These are phyloP conservation scores for Cyclotella baltica DNA, from an alignment of 108 stramenopile species.

Conservation along the genomic window DNA sequence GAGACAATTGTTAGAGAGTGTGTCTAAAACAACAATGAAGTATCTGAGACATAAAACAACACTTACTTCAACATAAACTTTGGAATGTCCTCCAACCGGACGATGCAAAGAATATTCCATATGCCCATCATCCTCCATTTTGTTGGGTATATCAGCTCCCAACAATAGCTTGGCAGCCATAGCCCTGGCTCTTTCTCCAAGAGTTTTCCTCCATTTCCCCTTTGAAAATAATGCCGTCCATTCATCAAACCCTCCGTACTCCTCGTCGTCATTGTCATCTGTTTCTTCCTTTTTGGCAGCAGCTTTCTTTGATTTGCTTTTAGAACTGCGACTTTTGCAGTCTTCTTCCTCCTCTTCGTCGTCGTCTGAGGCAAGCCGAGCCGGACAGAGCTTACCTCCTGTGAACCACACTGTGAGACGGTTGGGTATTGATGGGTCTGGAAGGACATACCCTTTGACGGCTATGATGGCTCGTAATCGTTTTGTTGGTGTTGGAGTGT, in stretches of 20 bases:
- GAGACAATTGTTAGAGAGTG: no score
- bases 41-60: background rate
- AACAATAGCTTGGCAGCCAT: constrained; percentile 75
- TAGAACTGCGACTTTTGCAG: constrained; percentile 30
- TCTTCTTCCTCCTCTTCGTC: constrained; percentile 27
- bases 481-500: constrained; percentile 53
- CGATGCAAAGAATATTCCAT: constrained; percentile 73
- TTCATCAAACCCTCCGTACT: constrained; percentile 52
- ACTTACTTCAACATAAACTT: constrained; percentile 76
- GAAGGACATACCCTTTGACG: constrained; percentile 78
- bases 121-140: constrained; percentile 69
- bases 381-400: constrained; percentile 65
- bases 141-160: constrained; percentile 67
- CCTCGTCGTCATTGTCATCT: constrained; percentile 34
- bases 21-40: no score
- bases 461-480: constrained; percentile 74
- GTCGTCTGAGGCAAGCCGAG: constrained; percentile 32
- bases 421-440: constrained; percentile 69
- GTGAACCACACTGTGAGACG: constrained; percentile 81
- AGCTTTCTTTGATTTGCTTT: constrained; percentile 12
- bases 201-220: constrained; percentile 66
- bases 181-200: constrained; percentile 67
- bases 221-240: constrained; percentile 74
- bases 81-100: constrained; percentile 78
- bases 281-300: constrained; percentile 21